A percentile compares a stretch with the other conserved stretches of the same genome.
Conservation (phyloP, 2,329 filamentous ascomycete genomes). For the Penicillium sp. region DNA sequence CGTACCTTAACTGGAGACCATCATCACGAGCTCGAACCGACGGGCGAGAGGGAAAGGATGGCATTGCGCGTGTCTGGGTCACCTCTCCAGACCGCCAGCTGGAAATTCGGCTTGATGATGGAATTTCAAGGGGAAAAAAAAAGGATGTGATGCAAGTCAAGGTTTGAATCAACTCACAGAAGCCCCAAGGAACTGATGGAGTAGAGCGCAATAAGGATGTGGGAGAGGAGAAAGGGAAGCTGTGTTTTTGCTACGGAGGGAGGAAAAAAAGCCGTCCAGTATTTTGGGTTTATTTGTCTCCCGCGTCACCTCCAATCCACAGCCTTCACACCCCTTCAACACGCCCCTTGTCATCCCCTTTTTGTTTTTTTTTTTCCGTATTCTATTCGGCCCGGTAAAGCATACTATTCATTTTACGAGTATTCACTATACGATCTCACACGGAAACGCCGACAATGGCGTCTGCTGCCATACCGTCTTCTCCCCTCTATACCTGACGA, state of each 20-base stretch:
- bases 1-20: constrained; percentile 50
- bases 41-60: constrained; percentile 42
- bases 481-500: constrained; percentile 25
- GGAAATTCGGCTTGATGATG: background rate
- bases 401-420: background rate
- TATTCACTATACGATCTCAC: constrained; percentile 7
- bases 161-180: too few species aligned
- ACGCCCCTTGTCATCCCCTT: constrained; percentile 1
- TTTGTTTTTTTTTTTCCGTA: background rate
- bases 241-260: constrained; percentile 21
- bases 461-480: constrained; percentile 28
- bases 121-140: background rate
- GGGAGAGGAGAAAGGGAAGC: background rate
- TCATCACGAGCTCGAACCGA: constrained; percentile 45
- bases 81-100: background rate
- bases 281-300: constrained; percentile 30
- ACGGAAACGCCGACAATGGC: constrained; percentile 32
- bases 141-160: too few species aligned
- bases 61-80: constrained; percentile 31
- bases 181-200: background rate
- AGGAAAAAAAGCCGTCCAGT: constrained; percentile 34
- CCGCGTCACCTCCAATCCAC: constrained; percentile 32
- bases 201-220: background rate
- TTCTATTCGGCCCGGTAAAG: background rate
- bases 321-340: constrained; percentile 20